Percentiles rank a stretch among this genome's conserved stretches.
These are phyloP conservation scores for Wickerhamomyces sp. DNA, from an alignment of 1,139 yeast genomes.

Conservation along the genomic window DNA sequence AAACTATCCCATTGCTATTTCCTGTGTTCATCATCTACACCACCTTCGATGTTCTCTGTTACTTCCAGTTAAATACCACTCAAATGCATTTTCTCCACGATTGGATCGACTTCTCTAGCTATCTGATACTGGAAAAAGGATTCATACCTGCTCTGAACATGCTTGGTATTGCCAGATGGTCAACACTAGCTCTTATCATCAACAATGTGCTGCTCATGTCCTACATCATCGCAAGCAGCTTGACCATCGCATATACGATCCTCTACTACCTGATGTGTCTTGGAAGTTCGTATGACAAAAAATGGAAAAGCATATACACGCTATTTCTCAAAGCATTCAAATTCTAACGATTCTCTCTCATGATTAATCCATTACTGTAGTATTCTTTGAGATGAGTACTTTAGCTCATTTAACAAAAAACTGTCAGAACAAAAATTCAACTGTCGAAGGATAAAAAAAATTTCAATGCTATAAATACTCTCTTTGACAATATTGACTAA, in stretches of 20 bases:
- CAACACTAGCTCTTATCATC: neutral
- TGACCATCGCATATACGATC: slow-evolving; percentile 12
- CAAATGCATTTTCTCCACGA: slow-evolving; percentile 14
- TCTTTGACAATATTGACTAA: no score
- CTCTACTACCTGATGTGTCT: slow-evolving; percentile 16
- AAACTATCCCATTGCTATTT: slow-evolving; percentile 13
- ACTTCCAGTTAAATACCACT: slow-evolving; percentile 2
- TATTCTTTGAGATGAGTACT: no score
- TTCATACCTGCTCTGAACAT: slow-evolving; percentile 11
- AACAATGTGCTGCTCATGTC: slow-evolving; percentile 3
- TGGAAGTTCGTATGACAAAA: slow-evolving; percentile 16
- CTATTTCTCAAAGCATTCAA: no score
- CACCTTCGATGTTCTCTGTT: slow-evolving; percentile 12
- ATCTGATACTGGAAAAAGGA: slow-evolving; percentile 13
- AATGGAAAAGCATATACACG: slow-evolving; percentile 14
- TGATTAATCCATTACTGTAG: no score
- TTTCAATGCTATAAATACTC: no score
- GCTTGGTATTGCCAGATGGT: neutral
- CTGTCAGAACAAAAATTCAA: no score
- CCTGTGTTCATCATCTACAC: slow-evolving; percentile 17
- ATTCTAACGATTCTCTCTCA: no score
- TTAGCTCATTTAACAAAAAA: no score
- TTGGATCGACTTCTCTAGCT: slow-evolving; percentile 10
- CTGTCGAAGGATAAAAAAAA: no score
- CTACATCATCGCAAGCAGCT: slow-evolving; percentile 7